These are phyloP conservation scores for Aristolochia fimbriata DNA, from an alignment of 164 flowering plant species.

Conservation along the genomic window DNA sequence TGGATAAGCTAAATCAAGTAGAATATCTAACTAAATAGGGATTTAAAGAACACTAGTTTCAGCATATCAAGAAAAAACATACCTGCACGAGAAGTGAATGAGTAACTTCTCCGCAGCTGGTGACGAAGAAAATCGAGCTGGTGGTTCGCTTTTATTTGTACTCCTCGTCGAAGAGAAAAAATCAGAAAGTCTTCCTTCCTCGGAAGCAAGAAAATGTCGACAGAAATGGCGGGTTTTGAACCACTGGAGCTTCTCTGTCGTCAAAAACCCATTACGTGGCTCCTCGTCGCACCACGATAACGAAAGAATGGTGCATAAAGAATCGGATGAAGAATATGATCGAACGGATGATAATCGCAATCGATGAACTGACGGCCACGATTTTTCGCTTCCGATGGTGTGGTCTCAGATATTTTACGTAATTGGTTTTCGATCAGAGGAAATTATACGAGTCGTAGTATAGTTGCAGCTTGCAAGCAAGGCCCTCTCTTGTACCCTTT, in stretches of 20 bases:
- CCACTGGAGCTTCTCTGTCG: conserved; percentile 1
- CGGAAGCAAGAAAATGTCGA: not conserved
- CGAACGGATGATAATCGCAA: too few species aligned
- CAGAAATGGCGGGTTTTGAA: not conserved
- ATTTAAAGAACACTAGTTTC: not conserved
- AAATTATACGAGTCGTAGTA: too few species aligned
- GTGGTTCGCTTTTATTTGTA: not conserved
- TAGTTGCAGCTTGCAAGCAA: too few species aligned
- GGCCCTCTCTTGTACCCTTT: too few species aligned
- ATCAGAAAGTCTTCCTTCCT: not conserved
- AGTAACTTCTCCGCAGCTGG: not conserved
- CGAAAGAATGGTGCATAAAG: not conserved
- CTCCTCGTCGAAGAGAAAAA: not conserved
- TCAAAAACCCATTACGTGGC: conserved; percentile 4
- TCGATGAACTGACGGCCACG: too few species aligned
- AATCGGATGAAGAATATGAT: too few species aligned
- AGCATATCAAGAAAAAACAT: not conserved
- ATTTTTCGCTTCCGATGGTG: too few species aligned
- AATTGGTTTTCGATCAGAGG: too few species aligned
- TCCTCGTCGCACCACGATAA: not conserved
- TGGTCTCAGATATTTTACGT: too few species aligned
- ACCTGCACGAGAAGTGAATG: not conserved
- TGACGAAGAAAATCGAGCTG: not conserved
- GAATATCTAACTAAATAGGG: not conserved
- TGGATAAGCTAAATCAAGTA: too few species aligned